Percentiles rank a stretch among this genome's conserved stretches.
Conservation (phyloP, 345 rosid species). For the Lepidium didymum region DNA sequence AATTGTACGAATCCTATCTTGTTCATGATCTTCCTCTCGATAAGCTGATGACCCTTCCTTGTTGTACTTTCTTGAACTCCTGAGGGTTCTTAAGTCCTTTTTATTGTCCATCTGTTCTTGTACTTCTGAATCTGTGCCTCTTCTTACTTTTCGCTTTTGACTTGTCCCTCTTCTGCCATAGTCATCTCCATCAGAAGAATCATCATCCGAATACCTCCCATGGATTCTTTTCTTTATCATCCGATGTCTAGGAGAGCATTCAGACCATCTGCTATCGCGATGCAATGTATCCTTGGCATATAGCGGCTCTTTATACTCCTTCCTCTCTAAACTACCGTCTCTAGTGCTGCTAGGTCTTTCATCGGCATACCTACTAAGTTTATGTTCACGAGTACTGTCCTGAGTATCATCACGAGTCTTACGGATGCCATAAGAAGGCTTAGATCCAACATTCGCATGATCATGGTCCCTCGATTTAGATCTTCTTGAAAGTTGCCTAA, state of each 20-base stretch:
- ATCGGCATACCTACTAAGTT: conserved; percentile 6
- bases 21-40: conserved; percentile 10
- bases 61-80: conserved; percentile 26
- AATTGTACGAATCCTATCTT: not conserved
- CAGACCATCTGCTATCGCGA: conserved; percentile 24
- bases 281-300: conserved; percentile 15
- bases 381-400: conserved; percentile 11
- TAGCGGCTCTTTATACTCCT: conserved; percentile 17
- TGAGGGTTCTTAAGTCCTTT: conserved; percentile 18
- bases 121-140: conserved; percentile 11
- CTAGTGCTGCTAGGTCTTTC: conserved; percentile 29
- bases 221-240: conserved; percentile 4
- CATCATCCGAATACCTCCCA: conserved; percentile 27
- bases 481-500: conserved; percentile 44
- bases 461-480: conserved; percentile 42
- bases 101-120: conserved; percentile 6
- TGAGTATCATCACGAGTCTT: conserved; percentile 13
- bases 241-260: conserved; percentile 22
- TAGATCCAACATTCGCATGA: conserved; percentile 6
- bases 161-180: not conserved
- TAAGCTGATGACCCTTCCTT: conserved; percentile 23
- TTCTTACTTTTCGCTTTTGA: not conserved
- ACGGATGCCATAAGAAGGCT: conserved; percentile 25
- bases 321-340: conserved; percentile 32
- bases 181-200: conserved; percentile 20